Evolutionary conservation across 148 eudicot species (phyloP).

Genomic region (Amaranthus hypochondriacus): DNA sequence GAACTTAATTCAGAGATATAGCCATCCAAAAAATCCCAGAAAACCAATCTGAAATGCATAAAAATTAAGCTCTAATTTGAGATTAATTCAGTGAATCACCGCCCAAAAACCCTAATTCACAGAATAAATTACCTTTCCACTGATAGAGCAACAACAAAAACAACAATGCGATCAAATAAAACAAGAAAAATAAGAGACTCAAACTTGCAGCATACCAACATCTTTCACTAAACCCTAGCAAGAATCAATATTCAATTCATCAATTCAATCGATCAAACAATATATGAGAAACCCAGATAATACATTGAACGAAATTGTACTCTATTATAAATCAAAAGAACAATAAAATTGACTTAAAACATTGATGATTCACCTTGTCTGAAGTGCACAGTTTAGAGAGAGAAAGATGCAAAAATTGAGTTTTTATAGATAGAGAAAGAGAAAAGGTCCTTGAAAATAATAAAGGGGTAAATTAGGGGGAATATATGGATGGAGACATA

Average conservation of each 20-base stretch:
- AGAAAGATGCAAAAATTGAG: neutral
- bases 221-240: slow-evolving; percentile 7
- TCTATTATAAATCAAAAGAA: neutral
- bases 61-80: neutral
- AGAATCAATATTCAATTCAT: slow-evolving; percentile 3
- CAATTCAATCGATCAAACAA: neutral
- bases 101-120: slow-evolving; percentile 29
- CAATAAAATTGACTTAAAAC: neutral
- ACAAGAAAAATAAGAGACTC: neutral
- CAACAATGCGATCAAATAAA: slow-evolving; percentile 1
- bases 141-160: neutral
- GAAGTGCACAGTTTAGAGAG: slow-evolving; percentile 19
- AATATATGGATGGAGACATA: neutral
- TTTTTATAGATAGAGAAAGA: slow-evolving; percentile 5
- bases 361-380: slow-evolving; percentile 14
- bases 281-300: slow-evolving; percentile 19
- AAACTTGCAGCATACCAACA: neutral
- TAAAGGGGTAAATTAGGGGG: neutral
- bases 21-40: neutral
- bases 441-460: slow-evolving; percentile 1
- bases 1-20: neutral
- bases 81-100: slow-evolving; percentile 1
- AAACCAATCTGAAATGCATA: neutral
- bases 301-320: neutral
- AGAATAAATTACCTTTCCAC: slow-evolving; percentile 5